These are phyloP conservation scores for Magnolia sinica DNA, from an alignment of 164 flowering plant species.

Conservation along the genomic window DNA sequence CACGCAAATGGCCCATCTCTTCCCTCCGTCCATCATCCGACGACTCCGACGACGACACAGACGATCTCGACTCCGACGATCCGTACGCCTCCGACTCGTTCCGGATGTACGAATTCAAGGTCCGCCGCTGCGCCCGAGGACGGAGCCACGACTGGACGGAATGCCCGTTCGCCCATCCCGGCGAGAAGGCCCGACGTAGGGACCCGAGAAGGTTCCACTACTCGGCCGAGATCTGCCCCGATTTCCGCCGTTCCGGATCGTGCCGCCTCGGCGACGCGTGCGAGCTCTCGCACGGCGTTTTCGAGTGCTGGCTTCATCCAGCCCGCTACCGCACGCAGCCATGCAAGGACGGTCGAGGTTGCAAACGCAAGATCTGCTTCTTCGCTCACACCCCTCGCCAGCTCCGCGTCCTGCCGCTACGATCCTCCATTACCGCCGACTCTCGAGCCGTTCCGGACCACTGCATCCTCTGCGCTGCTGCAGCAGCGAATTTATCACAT, in stretches of 20 bases:
- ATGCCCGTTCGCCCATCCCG: slow-evolving; percentile 94
- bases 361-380: slow-evolving; percentile 77
- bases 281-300: slow-evolving; percentile 83
- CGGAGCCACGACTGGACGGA: slow-evolving; percentile 97
- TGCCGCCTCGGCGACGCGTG: slow-evolving; percentile 75
- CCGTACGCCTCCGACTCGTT: slow-evolving; percentile 63
- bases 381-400: slow-evolving; percentile 79
- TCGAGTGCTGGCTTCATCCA: slow-evolving; percentile 95
- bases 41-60: not conserved
- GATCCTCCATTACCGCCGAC: slow-evolving; percentile 26
- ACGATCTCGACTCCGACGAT: not conserved
- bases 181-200: slow-evolving; percentile 85
- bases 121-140: slow-evolving; percentile 70
- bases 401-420: slow-evolving; percentile 50
- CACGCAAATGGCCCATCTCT: not conserved
- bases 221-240: slow-evolving; percentile 64
- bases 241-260: slow-evolving; percentile 36
- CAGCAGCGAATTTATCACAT: slow-evolving; percentile 8
- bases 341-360: slow-evolving; percentile 73
- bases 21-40: not conserved
- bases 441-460: slow-evolving; percentile 26
- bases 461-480: not conserved
- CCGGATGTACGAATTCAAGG: slow-evolving; percentile 90
- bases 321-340: slow-evolving; percentile 78
- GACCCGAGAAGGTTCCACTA: slow-evolving; percentile 69